A percentile compares a stretch with the other conserved stretches of the same genome.
Evolutionary conservation across 768 basidiomycete species (phyloP).

Genomic region (Hygrophorus pudorinus): DNA sequence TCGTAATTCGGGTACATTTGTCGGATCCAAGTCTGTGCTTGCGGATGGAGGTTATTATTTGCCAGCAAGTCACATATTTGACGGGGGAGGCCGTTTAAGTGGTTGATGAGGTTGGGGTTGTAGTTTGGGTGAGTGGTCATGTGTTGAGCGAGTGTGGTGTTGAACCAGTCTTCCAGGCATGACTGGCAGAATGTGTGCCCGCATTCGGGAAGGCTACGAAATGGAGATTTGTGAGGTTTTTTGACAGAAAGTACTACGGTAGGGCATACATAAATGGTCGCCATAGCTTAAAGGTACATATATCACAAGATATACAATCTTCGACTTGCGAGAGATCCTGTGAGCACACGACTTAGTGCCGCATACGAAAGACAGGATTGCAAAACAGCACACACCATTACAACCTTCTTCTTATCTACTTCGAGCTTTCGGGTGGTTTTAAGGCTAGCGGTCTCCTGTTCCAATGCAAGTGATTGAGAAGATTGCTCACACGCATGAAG

Average conservation of each 20-base stretch:
- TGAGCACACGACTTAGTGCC: neutral
- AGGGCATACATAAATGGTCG: constrained; percentile 49
- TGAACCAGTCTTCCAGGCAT: constrained; percentile 50
- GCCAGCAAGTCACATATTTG: constrained; percentile 1
- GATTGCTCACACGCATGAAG: neutral
- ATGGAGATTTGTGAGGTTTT: neutral
- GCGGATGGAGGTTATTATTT: too few relatives aligned
- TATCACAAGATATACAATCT: constrained; percentile 50
- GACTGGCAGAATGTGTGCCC: constrained; percentile 61
- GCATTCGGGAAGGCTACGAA: constrained; percentile 45
- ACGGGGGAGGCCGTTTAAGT: constrained; percentile 4
- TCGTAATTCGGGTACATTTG: neutral
- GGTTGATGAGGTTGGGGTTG: constrained; percentile 14
- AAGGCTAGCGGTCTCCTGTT: constrained; percentile 1
- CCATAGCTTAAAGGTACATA: constrained; percentile 59
- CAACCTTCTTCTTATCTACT: neutral
- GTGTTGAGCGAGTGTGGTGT: constrained; percentile 39
- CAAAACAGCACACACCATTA: neutral
- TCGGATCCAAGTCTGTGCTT: too few relatives aligned
- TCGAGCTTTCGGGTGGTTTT: neutral
- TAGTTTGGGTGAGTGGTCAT: constrained; percentile 36
- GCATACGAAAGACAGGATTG: neutral
- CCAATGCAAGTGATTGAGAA: neutral
- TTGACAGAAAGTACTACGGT: neutral
- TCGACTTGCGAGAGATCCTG: constrained; percentile 37